Evolutionary conservation across 108 stramenopile species (phyloP).

Genomic region (Stephanodiscus minutulus): DNA sequence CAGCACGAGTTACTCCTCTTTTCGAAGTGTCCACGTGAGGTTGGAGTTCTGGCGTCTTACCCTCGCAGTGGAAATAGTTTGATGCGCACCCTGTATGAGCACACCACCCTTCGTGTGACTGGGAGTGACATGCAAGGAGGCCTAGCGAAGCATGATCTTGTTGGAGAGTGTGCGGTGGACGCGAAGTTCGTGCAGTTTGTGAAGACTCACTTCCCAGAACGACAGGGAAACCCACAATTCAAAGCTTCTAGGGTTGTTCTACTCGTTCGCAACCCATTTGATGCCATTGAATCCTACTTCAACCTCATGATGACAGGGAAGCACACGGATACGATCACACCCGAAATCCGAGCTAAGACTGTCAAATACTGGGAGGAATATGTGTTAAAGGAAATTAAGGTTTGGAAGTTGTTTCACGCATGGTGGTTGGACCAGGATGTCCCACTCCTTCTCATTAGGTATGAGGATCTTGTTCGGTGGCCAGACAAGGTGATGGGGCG

Average conservation of each 20-base stretch:
- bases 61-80: slow-evolving; percentile 84
- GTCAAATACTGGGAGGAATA: slow-evolving; percentile 58
- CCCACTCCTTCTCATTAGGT: slow-evolving; percentile 62
- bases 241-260: slow-evolving; percentile 66
- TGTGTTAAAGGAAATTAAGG: slow-evolving; percentile 64
- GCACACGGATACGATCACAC: slow-evolving; percentile 65
- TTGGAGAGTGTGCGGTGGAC: slow-evolving; percentile 78
- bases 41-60: slow-evolving; percentile 78
- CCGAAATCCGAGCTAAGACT: slow-evolving; percentile 55
- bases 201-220: slow-evolving; percentile 93
- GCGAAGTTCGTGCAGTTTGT: slow-evolving; percentile 79
- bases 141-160: slow-evolving; percentile 70
- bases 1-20: slow-evolving; percentile 62
- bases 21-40: slow-evolving; percentile 61
- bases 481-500: slow-evolving; percentile 59
- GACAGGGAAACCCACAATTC: slow-evolving; percentile 65
- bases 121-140: slow-evolving; percentile 92
- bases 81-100: slow-evolving; percentile 77
- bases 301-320: slow-evolving; percentile 91
- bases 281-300: slow-evolving; percentile 93
- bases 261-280: slow-evolving; percentile 92
- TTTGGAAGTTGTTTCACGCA: slow-evolving; percentile 71
- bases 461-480: slow-evolving; percentile 67
- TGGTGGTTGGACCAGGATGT: slow-evolving; percentile 66
- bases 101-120: slow-evolving; percentile 73